These are phyloP conservation scores for Craspedostauros australis DNA, from an alignment of 108 stramenopile species.

Conservation along the genomic window DNA sequence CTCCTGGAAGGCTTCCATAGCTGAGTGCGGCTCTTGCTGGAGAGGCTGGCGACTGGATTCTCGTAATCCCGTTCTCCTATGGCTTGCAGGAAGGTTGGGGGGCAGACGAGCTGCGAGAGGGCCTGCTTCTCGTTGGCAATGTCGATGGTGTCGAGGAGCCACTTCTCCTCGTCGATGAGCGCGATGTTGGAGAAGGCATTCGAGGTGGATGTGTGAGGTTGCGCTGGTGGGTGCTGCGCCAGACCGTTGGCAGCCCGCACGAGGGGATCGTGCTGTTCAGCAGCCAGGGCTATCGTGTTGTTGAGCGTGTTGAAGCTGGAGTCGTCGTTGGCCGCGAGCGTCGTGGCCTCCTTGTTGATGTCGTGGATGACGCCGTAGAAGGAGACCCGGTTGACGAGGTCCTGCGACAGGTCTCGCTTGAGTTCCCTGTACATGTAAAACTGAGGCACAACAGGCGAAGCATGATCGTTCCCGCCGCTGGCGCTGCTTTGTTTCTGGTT, in stretches of 20 bases:
- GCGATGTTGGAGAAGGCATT: conserved; percentile 34
- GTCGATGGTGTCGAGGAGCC: conserved; percentile 65
- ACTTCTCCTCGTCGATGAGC: conserved; percentile 78
- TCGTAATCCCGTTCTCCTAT: conserved; percentile 80
- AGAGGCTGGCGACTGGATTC: conserved; percentile 24
- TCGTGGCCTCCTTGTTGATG: conserved; percentile 78
- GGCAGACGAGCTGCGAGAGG: conserved; percentile 37
- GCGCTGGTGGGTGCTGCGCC: conserved; percentile 2
- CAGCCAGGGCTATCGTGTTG: conserved; percentile 10
- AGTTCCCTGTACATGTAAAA: conserved; percentile 53
- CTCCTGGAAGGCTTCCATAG: conserved; percentile 85
- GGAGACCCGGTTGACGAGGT: conserved; percentile 62
- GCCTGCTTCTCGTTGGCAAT: conserved; percentile 38
- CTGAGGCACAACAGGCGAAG: conserved; percentile 24
- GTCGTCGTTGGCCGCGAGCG: conserved; percentile 46
- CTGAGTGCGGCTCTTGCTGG: conserved; percentile 55
- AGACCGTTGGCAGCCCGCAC: conserved; percentile 37
- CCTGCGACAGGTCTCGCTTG: conserved; percentile 52
- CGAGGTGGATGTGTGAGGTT: no score
- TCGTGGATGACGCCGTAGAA: conserved; percentile 79
- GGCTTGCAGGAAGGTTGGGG: conserved; percentile 75
- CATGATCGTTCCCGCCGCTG: no score
- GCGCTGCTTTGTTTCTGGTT: neutral
- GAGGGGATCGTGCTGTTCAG: conserved; percentile 31
- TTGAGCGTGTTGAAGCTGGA: conserved; percentile 23